Evolutionary conservation across 208 protist species (phyloP), one percentile per base, ranked within the genome.

Genomic region (Wallacemonas sp.): DNA sequence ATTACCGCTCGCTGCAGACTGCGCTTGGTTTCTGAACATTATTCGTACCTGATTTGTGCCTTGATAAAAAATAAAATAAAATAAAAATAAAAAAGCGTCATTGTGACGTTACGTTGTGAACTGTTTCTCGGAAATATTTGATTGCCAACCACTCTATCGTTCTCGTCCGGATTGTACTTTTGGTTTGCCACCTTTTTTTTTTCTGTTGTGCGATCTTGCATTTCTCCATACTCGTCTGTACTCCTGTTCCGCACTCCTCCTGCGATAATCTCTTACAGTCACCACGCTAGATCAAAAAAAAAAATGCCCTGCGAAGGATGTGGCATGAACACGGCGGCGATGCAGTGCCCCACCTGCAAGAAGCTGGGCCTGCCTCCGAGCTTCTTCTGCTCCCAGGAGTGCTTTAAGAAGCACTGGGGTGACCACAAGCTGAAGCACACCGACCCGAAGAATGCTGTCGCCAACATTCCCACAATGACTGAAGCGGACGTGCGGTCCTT

Each of bases 291-390:
- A 30, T 26, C 26, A 34, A 44, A 36, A 49, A 34, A 36, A 33
- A 54, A 1, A 59, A 84, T 93, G 86, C 82, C 88, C 33, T 96
- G 91, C 63, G 87, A 92, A 71, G 91, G 91, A 1, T 96, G 91
- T 64, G 91, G 88, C 31, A 60, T 79, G 42, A 70, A 70, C 19
- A 76, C 81, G 47, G 86, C 88, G 12, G 66, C 67, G 2, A 71
- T 97, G 82, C 92, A 97, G 79, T 97, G 92, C 73, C 92, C 92
- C 1, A 93, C 83, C 30, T 97, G 92, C 75, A 95, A 94, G 72
- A 94, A 95, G 72, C 71, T 97, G 11, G 72, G 68, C n/a, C 77
- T 97, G 27, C 89, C 92, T 1, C 89, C 92, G 11, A 92, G 83
- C 71, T 94, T 90, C 73, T 97, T 95, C 76, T 95, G 89, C 77